Evolutionary conservation across 495 filamentous ascomycete species (phyloP).

Genomic region (Podospora appendiculata): DNA sequence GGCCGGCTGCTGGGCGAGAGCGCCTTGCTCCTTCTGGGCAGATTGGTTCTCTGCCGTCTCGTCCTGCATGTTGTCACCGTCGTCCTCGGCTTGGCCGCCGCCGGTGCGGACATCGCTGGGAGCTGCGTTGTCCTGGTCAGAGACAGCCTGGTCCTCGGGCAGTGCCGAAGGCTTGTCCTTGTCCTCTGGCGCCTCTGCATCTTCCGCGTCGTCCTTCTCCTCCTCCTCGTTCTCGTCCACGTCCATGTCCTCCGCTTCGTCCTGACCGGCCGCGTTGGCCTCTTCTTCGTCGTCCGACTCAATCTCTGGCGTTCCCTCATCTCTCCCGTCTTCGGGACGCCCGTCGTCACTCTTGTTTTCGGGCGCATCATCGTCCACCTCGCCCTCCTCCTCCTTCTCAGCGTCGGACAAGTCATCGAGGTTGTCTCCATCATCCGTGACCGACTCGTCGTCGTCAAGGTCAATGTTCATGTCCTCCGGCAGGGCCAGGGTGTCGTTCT

Average conservation of each 20-base stretch:
- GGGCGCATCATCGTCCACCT: conserved; percentile 14
- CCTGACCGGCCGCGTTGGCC: conserved; percentile 18
- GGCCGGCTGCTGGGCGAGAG: conserved; percentile 23
- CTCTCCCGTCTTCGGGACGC: conserved; percentile 8
- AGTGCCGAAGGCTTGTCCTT: conserved; percentile 24
- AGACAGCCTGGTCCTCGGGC: conserved; percentile 37
- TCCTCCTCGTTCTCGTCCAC: conserved; percentile 34
- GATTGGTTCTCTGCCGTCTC: conserved; percentile 34
- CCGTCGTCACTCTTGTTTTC: conserved; percentile 17
- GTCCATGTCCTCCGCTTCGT: conserved; percentile 19
- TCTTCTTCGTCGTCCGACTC: conserved; percentile 25
- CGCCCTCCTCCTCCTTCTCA: conserved; percentile 31
- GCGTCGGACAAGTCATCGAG: conserved; percentile 49
- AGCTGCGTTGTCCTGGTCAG: conserved; percentile 56
- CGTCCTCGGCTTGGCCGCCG: conserved; percentile 50
- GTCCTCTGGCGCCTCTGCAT: conserved; percentile 24
- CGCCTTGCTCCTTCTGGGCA: conserved; percentile 40
- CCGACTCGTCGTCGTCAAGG: conserved; percentile 40
- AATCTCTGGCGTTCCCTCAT: conserved; percentile 15
- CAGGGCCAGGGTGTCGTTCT: conserved; percentile 48
- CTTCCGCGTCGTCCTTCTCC: conserved; percentile 22
- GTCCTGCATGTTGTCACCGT: conserved; percentile 33
- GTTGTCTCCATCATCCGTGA: conserved; percentile 41
- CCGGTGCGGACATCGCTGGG: conserved; percentile 58
- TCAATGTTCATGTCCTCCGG: conserved; percentile 72